Conservation (phyloP, 2,329 filamentous ascomycete species). For the Emergomyces africanus region DNA sequence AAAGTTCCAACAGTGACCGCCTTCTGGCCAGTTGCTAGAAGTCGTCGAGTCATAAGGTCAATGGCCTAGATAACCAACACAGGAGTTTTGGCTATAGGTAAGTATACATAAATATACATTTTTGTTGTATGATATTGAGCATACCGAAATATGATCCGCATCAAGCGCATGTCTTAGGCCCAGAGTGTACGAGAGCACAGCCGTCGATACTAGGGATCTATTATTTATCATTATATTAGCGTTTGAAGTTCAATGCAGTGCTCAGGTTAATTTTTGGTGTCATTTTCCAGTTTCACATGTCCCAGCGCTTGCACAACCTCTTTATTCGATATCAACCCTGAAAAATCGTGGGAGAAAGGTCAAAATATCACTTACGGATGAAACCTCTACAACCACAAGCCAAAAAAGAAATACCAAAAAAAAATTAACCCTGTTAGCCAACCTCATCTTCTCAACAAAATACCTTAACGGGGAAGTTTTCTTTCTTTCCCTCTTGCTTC, state of each 20-base stretch:
- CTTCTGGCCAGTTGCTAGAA: constrained; percentile 71
- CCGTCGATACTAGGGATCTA: constrained; percentile 58
- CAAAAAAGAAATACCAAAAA: background rate
- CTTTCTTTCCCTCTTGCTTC: background rate
- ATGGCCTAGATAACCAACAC: constrained; percentile 46
- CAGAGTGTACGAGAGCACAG: constrained; percentile 74
- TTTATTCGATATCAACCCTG: background rate
- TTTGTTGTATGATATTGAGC: constrained; percentile 1
- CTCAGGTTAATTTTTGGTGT: background rate
- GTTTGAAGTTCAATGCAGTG: background rate
- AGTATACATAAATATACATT: background rate
- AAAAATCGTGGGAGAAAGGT: background rate
- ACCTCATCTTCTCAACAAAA: background rate
- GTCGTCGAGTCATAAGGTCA: constrained; percentile 82
- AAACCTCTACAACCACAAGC: constrained; percentile 16
- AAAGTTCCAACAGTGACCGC: constrained; percentile 90
- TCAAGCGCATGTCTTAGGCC: constrained; percentile 92
- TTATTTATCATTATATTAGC: constrained; percentile 1
- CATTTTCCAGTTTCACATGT: background rate
- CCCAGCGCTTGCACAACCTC: background rate
- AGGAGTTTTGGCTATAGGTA: constrained; percentile 19
- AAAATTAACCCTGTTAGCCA: too few relatives aligned
- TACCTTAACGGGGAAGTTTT: background rate
- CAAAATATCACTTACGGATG: constrained; percentile 22
- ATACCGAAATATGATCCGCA: constrained; percentile 71